Evolutionary conservation across 768 basidiomycete species (phyloP), one percentile per base, ranked within the genome.

Genomic region (Arthromyces matolae): DNA sequence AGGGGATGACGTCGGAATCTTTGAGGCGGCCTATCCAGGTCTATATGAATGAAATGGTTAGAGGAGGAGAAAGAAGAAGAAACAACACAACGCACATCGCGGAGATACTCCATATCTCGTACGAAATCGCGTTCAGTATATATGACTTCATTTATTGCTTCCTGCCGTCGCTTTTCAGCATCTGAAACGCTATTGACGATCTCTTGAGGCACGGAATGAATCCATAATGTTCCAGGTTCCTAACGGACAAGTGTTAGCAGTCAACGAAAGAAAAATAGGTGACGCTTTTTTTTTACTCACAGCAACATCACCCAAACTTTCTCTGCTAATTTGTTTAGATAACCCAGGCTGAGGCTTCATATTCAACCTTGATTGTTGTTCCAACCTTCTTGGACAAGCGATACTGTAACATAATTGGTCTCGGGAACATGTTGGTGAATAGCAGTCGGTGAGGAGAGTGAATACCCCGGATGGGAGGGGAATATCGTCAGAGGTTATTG

Each of bases 101-200:
- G 86, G 38, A 99, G 78, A 62, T 98, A 98, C 67, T 99, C 96
- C 82, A 98, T 82, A 68, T 97, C 96, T 47, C 92, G 80, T 36
- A 99, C 94, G 66, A 99, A 98, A 70, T 98, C 96, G 22, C 94
- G 80, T 64, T 98, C 96, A 7, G 96, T 99, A 57, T 85, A 85
- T 27, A 84, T 78, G 55, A 96, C 91, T 71, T 99, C 96, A 62
- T 98, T 97, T 72, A 99, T 98, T 18, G 92, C 91, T 65, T 99
- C 96, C 64, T 98, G 95, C 1, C 95, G 80, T 65, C 80, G 93
- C 78, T 94, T 96, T 75, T 99, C 95, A 20, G 75, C 76, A 49
- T 96, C 94, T 4, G 88, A 87, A 19, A 97, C 93, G 60, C 86
- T 89, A 59, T 94, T 90, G 25, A 89, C 84, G 31, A 99, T 84